These are phyloP conservation scores for Cynara cardunculus DNA, from an alignment of 129 eudicot genomes.

Conservation along the genomic window DNA sequence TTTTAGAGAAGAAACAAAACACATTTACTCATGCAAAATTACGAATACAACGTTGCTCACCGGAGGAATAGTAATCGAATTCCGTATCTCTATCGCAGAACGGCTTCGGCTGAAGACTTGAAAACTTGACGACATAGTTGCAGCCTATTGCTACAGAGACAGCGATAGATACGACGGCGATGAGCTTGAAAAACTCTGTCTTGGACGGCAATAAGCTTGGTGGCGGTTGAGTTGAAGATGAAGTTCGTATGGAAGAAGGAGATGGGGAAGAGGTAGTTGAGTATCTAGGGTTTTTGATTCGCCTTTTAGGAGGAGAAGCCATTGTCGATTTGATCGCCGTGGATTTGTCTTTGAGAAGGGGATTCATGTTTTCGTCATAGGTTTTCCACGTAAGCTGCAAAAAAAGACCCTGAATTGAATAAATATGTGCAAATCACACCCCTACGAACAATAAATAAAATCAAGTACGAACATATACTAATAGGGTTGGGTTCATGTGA, in stretches of 20 bases:
- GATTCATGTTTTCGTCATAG: not conserved
- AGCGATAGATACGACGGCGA: conserved; percentile 64
- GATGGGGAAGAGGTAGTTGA: conserved; percentile 20
- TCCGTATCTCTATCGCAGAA: conserved; percentile 52
- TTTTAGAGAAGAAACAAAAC: not conserved
- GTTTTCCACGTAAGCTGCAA: not conserved
- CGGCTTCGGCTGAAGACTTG: conserved; percentile 42
- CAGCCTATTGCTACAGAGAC: conserved; percentile 53
- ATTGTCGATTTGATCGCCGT: conserved; percentile 15
- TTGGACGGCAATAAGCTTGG: conserved; percentile 52
- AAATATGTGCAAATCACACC: not conserved
- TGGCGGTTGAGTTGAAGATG: conserved; percentile 44
- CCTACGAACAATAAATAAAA: not conserved
- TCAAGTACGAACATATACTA: too few species aligned
- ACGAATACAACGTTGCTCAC: conserved; percentile 22
- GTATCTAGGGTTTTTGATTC: conserved; percentile 27
- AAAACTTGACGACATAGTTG: conserved; percentile 26
- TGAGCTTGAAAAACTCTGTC: conserved; percentile 48
- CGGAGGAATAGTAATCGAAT: conserved; percentile 36
- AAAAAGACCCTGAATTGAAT: not conserved
- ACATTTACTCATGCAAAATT: not conserved
- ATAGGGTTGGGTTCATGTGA: too few species aligned
- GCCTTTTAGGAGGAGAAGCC: conserved; percentile 42
- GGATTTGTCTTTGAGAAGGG: not conserved
- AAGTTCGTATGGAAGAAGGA: not conserved